Base-by-base conservation (phyloP, 2,329 filamentous ascomycete genomes). In the Aureobasidium sp. region DNA sequence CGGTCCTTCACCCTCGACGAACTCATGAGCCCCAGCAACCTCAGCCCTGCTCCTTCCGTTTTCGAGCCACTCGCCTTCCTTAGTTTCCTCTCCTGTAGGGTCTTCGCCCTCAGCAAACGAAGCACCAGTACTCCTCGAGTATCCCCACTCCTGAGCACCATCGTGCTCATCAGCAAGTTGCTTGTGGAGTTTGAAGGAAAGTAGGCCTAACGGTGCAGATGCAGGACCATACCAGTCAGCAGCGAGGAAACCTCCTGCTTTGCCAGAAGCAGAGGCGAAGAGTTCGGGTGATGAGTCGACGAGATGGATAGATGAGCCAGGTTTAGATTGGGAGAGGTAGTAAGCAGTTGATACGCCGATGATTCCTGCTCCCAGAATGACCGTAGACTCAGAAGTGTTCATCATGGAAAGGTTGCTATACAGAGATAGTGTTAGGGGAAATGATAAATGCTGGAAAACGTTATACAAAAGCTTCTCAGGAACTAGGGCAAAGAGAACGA, bases 211-310 rank as follows among this genome's bases (percentile, higher is more conserved):
- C 8, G 37, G 37, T 34, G 74, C 74, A 76, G 37, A 45, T 5
- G 66, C 64, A 10, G 68, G 67, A 2, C 64, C 68, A 29, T 70
- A 72, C 69, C 65, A 92, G 71, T 92, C 86, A 37, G 78, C 79
- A 0, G 88, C 88, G 9, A 92, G 70, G 68, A 92, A 93, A 0
- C 89, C 89, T 21, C 81, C 90, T 0, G 88, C 87, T 66, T 83
- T 86, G 1, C 89, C 88, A 2, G 87, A 91, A 0, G 89, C 88
- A 34, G 86, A 89, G 11, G 83, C 81, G 72, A 92, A 90, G 36
- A 92, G 79, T 64, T 83, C 71, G 0, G 78, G 71, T 5, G 81
- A 81, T 6, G 81, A 76, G 67, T 87, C 85, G 42, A 87, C 65
- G 27, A 87, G 73, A 64, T 85, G 81, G 58, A 87, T 84, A 36